phyloP scores from a whole-genome alignment of 371 early-diverging fungal genomes.

The Enteropsectra breve region DNA sequence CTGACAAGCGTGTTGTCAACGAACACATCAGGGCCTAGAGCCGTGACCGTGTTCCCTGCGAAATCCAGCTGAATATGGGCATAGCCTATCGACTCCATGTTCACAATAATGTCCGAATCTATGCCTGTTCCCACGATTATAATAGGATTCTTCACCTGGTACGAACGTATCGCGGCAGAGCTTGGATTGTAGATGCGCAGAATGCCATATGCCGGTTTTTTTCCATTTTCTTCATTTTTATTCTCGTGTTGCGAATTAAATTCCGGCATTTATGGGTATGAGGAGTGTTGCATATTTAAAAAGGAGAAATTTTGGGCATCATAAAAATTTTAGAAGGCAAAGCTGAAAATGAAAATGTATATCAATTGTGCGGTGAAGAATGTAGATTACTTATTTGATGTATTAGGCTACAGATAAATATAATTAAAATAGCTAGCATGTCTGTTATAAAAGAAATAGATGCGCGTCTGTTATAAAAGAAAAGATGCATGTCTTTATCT shows the following conservation, averaged over 20 bases:
- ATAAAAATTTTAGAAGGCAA: too few species aligned
- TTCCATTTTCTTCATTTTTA: neutral
- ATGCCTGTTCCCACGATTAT: neutral
- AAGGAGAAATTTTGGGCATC: too few species aligned
- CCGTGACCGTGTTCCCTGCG: neutral
- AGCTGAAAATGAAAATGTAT: too few species aligned
- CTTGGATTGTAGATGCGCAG: conserved; percentile 11
- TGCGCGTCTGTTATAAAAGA: too few species aligned
- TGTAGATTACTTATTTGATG: too few species aligned
- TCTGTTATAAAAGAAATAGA: too few species aligned
- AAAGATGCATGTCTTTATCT: too few species aligned
- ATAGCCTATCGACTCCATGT: neutral
- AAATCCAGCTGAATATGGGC: conserved; percentile 3
- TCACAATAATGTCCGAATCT: neutral
- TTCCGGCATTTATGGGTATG: neutral
- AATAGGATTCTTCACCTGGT: neutral
- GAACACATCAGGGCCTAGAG: neutral
- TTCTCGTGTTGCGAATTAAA: neutral
- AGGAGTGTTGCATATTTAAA: too few species aligned
- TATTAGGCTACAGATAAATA: too few species aligned
- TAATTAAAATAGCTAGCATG: too few species aligned
- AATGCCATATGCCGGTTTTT: neutral
- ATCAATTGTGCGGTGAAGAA: too few species aligned
- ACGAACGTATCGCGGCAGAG: neutral
- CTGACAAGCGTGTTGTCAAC: neutral